Base-by-base conservation (phyloP, 371 early-diverging fungal species). In the Rhizomucor miehei region DNA sequence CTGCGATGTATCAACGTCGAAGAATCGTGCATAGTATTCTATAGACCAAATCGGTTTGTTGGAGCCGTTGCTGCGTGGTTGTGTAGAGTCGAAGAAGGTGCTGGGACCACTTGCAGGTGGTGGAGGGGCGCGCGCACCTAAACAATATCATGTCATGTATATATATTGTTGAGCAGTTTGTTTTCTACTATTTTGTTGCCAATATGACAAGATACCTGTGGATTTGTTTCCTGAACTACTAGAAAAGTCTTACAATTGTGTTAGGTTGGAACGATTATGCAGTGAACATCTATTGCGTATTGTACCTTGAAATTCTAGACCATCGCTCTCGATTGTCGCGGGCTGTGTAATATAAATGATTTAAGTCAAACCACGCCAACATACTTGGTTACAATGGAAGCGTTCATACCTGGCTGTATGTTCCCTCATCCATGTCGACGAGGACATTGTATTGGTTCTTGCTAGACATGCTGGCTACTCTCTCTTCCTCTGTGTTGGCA, bases 1-100 rank as follows among this genome's bases (percentile, higher is more conserved):
- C 69, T 92, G 89, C 14, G 71, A 56, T 3, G 91, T 90, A 62
- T 97, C 94, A 6, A 97, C 94, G 58, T 95, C 88, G 65, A 95
- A 97, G 62, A 82, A 97, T 57, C 79, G 88, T 29, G 88, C 59
- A 64, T 93, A 97, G 65, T 92, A 95, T 46, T 92, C 94, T 6
- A 92, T 51, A 1, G 87, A 86, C 89, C 90, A 92, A 23, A 93
- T 69, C 16, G 84, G 79, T 44, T 71, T 73, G 19, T 62, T 52
- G 1, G 48, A 47, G 40, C 24, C 67, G 54, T 38, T 73, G 59
- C 40, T 67, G n/a, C 45, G 46, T 12, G 43, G 60, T 51, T 69
- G 69, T 39, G 75, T 66, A 11, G 78, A 69, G 29, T 74, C 75
- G 55, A 73, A 76, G 40, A 64, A 71, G 24, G 51, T 51, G 44